phyloP scores from a whole-genome alignment of 257 asterid genomes.

The Petrea volubilis region DNA sequence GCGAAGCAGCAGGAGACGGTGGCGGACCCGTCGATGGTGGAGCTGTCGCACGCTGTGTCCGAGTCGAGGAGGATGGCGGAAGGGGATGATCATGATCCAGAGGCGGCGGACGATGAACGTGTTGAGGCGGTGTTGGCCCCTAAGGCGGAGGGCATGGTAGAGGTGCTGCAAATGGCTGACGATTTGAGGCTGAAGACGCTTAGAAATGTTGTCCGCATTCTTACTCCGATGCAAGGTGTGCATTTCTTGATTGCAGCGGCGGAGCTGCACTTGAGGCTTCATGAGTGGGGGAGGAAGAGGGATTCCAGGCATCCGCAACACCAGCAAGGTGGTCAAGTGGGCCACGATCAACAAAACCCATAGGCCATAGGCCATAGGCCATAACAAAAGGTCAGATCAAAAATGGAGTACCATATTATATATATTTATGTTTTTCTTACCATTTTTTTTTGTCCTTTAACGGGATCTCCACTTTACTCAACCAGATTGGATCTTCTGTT shows the following conservation, averaged over 20 bases:
- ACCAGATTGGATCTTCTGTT: no score
- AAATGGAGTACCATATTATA: no score
- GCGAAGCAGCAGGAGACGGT: conserved; percentile 63
- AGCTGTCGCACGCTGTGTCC: conserved; percentile 41
- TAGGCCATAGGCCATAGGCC: no score
- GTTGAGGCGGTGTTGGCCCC: conserved; percentile 28
- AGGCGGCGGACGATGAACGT: no score
- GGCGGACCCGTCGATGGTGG: conserved; percentile 61
- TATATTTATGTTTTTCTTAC: no score
- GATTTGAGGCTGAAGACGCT: conserved; percentile 59
- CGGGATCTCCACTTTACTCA: no score
- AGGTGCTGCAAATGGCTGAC: conserved; percentile 50
- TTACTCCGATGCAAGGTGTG: conserved; percentile 50
- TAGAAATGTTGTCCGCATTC: conserved; percentile 29
- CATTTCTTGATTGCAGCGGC: conserved; percentile 84
- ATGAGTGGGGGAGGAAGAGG: conserved; percentile 66
- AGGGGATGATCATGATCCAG: conserved; percentile 17
- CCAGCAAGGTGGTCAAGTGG: no score
- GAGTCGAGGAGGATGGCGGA: conserved; percentile 34
- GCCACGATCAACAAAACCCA: no score
- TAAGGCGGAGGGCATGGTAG: conserved; percentile 46
- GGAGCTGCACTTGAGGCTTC: conserved; percentile 67
- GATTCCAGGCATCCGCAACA: no score
- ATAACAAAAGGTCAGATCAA: no score
- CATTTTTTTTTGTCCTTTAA: no score